Conservation (phyloP, 257 asterid species). For the Ehretia macrophylla region DNA sequence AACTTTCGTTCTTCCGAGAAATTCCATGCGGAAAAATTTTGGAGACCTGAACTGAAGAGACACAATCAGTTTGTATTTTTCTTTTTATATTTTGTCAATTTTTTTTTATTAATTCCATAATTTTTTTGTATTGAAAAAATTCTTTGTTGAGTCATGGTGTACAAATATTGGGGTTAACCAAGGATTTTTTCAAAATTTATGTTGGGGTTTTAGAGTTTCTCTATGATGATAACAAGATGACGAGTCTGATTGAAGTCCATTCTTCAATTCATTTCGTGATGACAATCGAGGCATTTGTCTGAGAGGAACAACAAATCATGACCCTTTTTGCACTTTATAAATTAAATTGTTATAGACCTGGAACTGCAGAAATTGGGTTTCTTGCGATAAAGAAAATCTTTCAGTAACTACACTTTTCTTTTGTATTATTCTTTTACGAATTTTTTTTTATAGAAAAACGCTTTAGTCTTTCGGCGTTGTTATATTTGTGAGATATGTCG, state of each 20-base stretch:
- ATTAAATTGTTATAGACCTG: too few species aligned
- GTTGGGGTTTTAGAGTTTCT: neutral
- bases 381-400: too few species aligned
- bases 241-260: neutral
- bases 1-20: conserved; percentile 27
- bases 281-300: neutral
- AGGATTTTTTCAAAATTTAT: too few species aligned
- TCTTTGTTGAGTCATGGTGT: too few species aligned
- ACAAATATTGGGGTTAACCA: too few species aligned
- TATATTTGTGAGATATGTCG: too few species aligned
- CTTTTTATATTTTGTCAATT: neutral
- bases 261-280: neutral
- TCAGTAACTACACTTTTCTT: too few species aligned
- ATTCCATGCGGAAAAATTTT: conserved; percentile 12
- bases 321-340: too few species aligned
- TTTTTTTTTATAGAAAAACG: too few species aligned
- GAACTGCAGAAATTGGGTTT: too few species aligned
- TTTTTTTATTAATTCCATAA: neutral
- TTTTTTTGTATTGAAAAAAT: neutral
- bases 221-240: neutral
- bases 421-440: too few species aligned
- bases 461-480: too few species aligned
- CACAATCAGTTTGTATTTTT: neutral
- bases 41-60: conserved; percentile 29
- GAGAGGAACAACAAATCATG: neutral